Evolutionary conservation across 345 rosid genomes (phyloP).

Genomic region (Rhodamnia rubescens): DNA sequence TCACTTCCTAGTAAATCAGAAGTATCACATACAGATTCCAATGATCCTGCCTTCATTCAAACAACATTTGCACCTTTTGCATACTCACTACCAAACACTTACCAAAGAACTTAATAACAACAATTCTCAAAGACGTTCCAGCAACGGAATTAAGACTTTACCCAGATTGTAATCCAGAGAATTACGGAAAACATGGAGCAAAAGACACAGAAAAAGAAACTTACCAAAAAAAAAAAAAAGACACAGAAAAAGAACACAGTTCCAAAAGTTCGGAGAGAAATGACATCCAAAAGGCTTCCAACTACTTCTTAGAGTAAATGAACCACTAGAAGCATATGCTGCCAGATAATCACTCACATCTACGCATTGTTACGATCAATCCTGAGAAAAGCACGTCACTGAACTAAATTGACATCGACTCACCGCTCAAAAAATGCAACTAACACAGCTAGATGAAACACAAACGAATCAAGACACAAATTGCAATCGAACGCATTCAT

Average conservation of each 20-base stretch:
- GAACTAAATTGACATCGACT: neutral
- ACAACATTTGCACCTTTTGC: neutral
- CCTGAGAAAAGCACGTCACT: neutral
- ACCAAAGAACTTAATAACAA: neutral
- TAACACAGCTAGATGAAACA: neutral
- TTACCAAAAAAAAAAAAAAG: too few relatives aligned
- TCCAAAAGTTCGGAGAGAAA: neutral
- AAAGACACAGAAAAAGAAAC: neutral
- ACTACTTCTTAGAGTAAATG: neutral
- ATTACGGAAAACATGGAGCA: neutral
- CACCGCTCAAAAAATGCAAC: neutral
- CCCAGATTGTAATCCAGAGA: neutral
- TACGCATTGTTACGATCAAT: neutral
- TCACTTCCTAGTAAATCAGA: neutral
- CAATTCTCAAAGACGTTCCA: neutral
- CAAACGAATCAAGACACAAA: neutral
- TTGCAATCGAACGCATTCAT: neutral
- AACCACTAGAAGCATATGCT: neutral
- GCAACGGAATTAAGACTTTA: neutral
- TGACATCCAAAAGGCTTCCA: neutral
- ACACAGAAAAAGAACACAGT: neutral
- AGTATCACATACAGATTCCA: neutral
- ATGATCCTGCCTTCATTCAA: neutral
- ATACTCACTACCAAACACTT: neutral
- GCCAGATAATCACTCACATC: neutral